Percentiles rank a stretch among this genome's conserved stretches.
phyloP scores from a whole-genome alignment of 306 rosid genomes.

The Urtica urens region DNA sequence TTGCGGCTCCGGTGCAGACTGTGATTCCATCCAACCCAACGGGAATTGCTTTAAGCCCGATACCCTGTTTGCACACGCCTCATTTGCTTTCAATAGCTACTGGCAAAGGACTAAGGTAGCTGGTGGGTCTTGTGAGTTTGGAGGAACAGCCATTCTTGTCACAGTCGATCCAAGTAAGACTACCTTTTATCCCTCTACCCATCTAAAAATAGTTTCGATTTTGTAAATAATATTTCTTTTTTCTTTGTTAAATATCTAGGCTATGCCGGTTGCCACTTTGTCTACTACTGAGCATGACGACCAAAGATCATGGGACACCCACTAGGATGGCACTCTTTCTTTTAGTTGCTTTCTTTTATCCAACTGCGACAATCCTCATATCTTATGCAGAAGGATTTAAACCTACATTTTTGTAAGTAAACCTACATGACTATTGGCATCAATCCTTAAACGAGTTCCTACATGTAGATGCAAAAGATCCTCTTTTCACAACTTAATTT shows the following conservation, averaged over 20 bases:
- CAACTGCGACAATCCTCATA: not conserved
- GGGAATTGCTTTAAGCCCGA: constrained; percentile 72
- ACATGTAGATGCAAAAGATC: too few species aligned
- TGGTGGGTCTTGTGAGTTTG: constrained; percentile 77
- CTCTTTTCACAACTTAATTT: too few species aligned
- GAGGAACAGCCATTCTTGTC: constrained; percentile 82
- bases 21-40: constrained; percentile 46
- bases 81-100: constrained; percentile 77
- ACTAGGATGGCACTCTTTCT: not conserved
- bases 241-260: constrained; percentile 31
- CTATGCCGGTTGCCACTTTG: constrained; percentile 49
- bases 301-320: not conserved
- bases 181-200: not conserved
- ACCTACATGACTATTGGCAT: too few species aligned
- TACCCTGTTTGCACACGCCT: constrained; percentile 60
- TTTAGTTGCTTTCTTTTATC: not conserved
- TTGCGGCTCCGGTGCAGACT: constrained; percentile 81
- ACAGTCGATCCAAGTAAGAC: constrained; percentile 67
- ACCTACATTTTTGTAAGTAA: constrained; percentile 12
- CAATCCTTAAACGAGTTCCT: too few species aligned
- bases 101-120: constrained; percentile 72
- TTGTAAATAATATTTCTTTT: not conserved
- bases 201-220: not conserved
- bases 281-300: constrained; percentile 15
- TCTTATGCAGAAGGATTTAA: not conserved